phyloP scores from a whole-genome alignment of 148 eudicot species.

The Pouteria glomerata region DNA sequence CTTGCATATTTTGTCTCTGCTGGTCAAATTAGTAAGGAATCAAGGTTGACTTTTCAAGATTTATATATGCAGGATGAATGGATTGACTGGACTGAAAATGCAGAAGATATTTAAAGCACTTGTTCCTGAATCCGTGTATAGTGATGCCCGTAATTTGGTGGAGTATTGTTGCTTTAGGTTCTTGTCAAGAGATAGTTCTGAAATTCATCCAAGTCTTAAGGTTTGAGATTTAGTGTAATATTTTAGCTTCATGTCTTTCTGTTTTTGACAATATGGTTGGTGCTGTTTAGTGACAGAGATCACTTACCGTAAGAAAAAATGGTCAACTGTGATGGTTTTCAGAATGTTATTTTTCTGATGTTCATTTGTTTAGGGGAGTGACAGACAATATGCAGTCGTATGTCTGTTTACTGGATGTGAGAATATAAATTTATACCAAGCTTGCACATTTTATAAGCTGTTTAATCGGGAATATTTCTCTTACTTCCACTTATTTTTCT shows the following conservation, averaged over 20 bases:
- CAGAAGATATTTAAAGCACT: conserved; percentile 75
- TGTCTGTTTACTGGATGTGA: too few species aligned
- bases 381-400: too few species aligned
- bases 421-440: too few species aligned
- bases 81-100: conserved; percentile 78
- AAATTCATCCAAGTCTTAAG: conserved; percentile 78
- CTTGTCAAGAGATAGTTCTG: conserved; percentile 76
- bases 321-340: background rate
- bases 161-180: conserved; percentile 94
- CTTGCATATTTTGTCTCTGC: background rate
- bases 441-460: too few species aligned
- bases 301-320: background rate
- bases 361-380: too few species aligned
- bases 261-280: background rate
- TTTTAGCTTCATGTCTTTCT: background rate
- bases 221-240: conserved; percentile 30
- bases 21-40: background rate
- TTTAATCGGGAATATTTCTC: too few species aligned
- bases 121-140: conserved; percentile 58
- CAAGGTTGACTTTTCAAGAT: conserved; percentile 5
- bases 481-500: too few species aligned
- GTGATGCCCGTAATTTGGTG: conserved; percentile 72
- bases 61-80: conserved; percentile 75
- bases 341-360: background rate
- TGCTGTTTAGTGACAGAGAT: background rate